Conservation (phyloP, 2,329 filamentous ascomycete genomes). For the Pseudogymnoascus destructans region DNA sequence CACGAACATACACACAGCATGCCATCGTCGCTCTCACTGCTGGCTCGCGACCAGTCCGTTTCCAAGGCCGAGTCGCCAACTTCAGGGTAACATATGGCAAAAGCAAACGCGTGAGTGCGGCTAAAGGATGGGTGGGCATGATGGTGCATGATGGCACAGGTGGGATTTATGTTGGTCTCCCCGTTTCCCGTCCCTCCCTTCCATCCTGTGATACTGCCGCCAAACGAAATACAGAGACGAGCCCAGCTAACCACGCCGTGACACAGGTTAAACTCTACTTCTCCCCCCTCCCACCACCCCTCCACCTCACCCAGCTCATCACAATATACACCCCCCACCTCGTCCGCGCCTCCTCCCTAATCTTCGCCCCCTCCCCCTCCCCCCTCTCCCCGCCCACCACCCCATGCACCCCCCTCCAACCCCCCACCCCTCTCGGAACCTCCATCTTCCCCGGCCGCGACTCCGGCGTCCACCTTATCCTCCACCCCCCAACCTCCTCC, state of each 20-base stretch:
- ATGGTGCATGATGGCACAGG: constrained; percentile 43
- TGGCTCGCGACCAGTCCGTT: constrained; percentile 37
- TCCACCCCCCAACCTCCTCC: constrained; percentile 37
- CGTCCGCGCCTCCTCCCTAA: constrained; percentile 27
- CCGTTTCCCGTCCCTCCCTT: not conserved
- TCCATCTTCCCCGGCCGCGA: constrained; percentile 46
- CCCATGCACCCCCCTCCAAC: constrained; percentile 25
- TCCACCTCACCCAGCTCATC: constrained; percentile 40
- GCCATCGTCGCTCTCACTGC: constrained; percentile 35
- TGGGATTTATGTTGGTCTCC: constrained; percentile 34
- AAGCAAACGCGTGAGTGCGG: constrained; percentile 31
- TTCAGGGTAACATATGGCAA: constrained; percentile 33
- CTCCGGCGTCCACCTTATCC: constrained; percentile 38
- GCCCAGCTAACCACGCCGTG: not conserved
- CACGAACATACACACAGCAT: constrained; percentile 34
- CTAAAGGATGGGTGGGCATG: constrained; percentile 39
- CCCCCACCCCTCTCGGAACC: constrained; percentile 35
- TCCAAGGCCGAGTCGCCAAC: constrained; percentile 44
- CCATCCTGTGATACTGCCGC: not conserved
- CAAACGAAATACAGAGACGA: too few relatives aligned
- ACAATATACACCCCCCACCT: constrained; percentile 45
- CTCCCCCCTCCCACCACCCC: constrained; percentile 28
- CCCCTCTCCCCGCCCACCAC: constrained; percentile 32
- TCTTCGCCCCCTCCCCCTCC: constrained; percentile 31
- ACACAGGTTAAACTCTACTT: constrained; percentile 40